Conservation (phyloP, 495 filamentous ascomycete genomes). For the Hyaloscypha hepaticicola region DNA sequence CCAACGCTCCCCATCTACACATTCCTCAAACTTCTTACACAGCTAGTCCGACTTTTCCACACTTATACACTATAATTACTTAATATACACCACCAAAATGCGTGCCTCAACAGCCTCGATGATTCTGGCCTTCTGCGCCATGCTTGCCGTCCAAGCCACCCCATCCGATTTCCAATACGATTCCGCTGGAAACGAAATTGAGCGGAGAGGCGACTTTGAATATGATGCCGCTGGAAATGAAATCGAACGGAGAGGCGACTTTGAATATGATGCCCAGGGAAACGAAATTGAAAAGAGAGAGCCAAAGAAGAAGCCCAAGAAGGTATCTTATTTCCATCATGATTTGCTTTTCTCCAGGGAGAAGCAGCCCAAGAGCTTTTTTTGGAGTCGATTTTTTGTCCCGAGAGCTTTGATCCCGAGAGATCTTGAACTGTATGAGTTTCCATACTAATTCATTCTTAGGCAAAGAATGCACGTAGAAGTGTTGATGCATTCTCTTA, state of each 20-base stretch:
- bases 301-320: slow-evolving; percentile 19
- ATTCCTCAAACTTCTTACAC: background rate
- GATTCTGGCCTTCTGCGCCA: slow-evolving; percentile 18
- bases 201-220: background rate
- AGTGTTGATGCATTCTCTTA: background rate
- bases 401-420: too few species aligned
- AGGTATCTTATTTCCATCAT: background rate
- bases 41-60: slow-evolving; percentile 19
- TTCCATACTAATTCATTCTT: too few species aligned
- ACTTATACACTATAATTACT: slow-evolving; percentile 7
- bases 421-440: too few species aligned
- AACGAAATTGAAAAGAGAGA: slow-evolving; percentile 19
- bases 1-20: background rate
- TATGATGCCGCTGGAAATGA: slow-evolving; percentile 21
- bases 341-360: too few species aligned
- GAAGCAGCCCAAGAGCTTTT: too few species aligned
- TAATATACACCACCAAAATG: slow-evolving; percentile 13
- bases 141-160: slow-evolving; percentile 14
- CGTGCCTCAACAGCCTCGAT: slow-evolving; percentile 21
- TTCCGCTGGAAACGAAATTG: slow-evolving; percentile 15
- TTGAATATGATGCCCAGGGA: slow-evolving; percentile 15
- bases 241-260: slow-evolving; percentile 3
- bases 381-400: too few species aligned
- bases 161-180: slow-evolving; percentile 14
- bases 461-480: background rate